These are phyloP conservation scores for Cutaneotrichosporon mucoides DNA, from an alignment of 1,284 basidiomycete species.

Conservation along the genomic window DNA sequence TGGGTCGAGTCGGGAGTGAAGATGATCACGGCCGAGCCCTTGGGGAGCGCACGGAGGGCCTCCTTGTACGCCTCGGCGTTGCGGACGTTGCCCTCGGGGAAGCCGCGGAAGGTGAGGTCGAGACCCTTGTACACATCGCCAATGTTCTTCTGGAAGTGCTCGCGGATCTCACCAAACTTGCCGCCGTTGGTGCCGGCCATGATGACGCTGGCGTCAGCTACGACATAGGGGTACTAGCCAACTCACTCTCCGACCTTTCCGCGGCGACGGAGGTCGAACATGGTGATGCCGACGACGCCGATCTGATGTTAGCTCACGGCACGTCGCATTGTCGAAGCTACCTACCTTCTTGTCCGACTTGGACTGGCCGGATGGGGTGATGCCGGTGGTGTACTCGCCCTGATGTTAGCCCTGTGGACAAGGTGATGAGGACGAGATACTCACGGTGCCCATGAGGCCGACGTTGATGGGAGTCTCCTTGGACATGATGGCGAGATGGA, in stretches of 20 bases:
- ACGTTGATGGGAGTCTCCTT: slow-evolving; percentile 38
- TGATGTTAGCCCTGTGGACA: slow-evolving; percentile 4
- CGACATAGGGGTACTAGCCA: not conserved
- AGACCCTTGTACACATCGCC: slow-evolving; percentile 72
- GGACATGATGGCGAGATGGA: not conserved
- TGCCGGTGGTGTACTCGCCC: slow-evolving; percentile 82
- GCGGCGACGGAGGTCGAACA: slow-evolving; percentile 80
- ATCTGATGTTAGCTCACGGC: slow-evolving; percentile 48
- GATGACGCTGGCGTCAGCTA: slow-evolving; percentile 28
- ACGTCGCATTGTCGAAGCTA: not conserved
- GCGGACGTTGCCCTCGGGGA: slow-evolving; percentile 64
- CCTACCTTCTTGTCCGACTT: slow-evolving; percentile 87
- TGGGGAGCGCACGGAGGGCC: slow-evolving; percentile 72
- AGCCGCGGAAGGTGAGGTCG: slow-evolving; percentile 71
- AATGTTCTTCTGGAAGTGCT: slow-evolving; percentile 79
- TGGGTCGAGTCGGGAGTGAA: slow-evolving; percentile 61
- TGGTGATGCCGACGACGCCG: slow-evolving; percentile 76
- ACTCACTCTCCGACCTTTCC: slow-evolving; percentile 62
- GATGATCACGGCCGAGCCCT: slow-evolving; percentile 79
- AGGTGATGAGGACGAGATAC: slow-evolving; percentile 4
- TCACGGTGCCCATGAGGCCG: slow-evolving; percentile 47
- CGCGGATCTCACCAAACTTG: slow-evolving; percentile 70
- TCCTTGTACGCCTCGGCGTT: slow-evolving; percentile 81
- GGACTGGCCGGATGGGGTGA: slow-evolving; percentile 81
- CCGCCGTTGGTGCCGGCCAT: slow-evolving; percentile 50